Evolutionary conservation across 2,329 filamentous ascomycete genomes (phyloP).

Genomic region (Colletotrichum ledebouriae): DNA sequence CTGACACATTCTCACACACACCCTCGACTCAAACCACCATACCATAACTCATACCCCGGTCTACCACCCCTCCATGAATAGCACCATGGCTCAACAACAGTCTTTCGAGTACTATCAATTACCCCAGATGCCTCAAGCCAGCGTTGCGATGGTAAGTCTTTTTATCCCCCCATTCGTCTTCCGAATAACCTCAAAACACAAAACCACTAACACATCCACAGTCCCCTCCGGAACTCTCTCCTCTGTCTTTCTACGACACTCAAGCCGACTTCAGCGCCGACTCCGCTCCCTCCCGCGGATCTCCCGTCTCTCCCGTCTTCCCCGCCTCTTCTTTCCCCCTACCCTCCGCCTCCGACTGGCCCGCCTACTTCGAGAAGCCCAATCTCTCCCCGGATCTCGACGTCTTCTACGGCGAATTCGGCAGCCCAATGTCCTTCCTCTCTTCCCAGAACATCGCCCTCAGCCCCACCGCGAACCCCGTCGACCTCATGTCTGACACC

Average conservation of each 20-base stretch:
- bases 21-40: conserved; percentile 15
- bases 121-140: conserved; percentile 36
- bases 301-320: conserved; percentile 49
- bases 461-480: conserved; percentile 54
- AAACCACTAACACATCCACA: conserved; percentile 33
- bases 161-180: conserved; percentile 1
- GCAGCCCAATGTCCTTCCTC: conserved; percentile 47
- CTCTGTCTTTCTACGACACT: conserved; percentile 43
- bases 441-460: conserved; percentile 46
- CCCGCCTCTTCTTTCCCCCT: conserved; percentile 48
- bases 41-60: conserved; percentile 9
- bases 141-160: conserved; percentile 28
- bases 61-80: conserved; percentile 30
- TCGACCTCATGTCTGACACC: conserved; percentile 47
- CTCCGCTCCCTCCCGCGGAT: conserved; percentile 52
- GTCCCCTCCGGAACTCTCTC: conserved; percentile 42
- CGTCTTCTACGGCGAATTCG: conserved; percentile 50
- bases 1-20: not conserved
- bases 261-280: conserved; percentile 52
- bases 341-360: conserved; percentile 46
- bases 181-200: conserved; percentile 17
- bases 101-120: conserved; percentile 40
- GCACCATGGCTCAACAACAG: conserved; percentile 39
- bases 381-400: conserved; percentile 48
- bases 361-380: conserved; percentile 48